These are phyloP conservation scores for Rhodotorula sp. DNA, from an alignment of 1,284 basidiomycete genomes.

Conservation along the genomic window DNA sequence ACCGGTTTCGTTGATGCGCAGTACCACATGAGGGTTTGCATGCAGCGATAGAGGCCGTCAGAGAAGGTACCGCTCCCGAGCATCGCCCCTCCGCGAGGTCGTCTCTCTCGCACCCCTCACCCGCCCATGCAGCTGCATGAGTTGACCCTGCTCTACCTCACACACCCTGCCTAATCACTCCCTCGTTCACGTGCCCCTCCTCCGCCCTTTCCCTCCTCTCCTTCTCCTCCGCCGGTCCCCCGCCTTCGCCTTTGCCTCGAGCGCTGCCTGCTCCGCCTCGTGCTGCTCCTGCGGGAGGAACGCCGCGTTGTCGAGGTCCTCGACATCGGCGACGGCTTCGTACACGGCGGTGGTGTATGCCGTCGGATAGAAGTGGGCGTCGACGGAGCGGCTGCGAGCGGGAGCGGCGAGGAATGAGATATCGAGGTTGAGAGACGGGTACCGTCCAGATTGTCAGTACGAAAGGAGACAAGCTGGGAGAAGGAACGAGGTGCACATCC, in stretches of 20 bases:
- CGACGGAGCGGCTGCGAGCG: slow-evolving; percentile 23
- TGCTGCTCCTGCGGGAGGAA: slow-evolving; percentile 20
- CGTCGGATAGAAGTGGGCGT: slow-evolving; percentile 31
- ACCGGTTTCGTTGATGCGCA: no score
- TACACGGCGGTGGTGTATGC: slow-evolving; percentile 28
- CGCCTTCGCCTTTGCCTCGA: not conserved
- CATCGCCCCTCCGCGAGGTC: no score
- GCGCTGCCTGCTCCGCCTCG: not conserved
- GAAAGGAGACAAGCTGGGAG: not conserved
- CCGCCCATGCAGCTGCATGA: no score
- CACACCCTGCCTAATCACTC: not conserved
- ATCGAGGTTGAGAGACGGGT: not conserved
- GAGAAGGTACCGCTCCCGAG: no score
- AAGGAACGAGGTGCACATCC: slow-evolving; percentile 7
- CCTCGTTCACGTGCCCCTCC: not conserved
- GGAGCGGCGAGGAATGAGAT: no score
- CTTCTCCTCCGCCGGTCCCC: not conserved
- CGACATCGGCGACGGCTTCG: slow-evolving; percentile 12
- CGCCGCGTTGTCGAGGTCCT: slow-evolving; percentile 27
- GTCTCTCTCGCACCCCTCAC: no score
- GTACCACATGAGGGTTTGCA: no score
- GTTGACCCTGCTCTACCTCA: no score
- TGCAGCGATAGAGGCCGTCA: no score
- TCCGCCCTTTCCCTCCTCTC: not conserved
- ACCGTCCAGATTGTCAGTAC: not conserved